A percentile compares a stretch with the other conserved stretches of the same genome.
Conservation (phyloP, 73 alveolate genomes). For the Paramecium octaurelia region DNA sequence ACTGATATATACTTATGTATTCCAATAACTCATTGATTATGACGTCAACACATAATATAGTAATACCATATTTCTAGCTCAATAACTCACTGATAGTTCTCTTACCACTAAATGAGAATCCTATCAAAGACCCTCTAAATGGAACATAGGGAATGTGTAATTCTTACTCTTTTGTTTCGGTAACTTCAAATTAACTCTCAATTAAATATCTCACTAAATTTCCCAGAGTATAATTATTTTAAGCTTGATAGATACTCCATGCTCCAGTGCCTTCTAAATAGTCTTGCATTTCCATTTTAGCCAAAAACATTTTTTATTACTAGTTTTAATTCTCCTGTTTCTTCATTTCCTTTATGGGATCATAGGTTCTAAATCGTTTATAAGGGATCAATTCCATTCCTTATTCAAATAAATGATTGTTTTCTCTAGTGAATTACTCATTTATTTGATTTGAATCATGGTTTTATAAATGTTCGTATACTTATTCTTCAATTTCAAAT, state of each 20-base stretch:
- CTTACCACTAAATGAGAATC: constrained; percentile 94
- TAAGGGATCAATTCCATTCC: constrained; percentile 61
- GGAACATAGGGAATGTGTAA: constrained; percentile 64
- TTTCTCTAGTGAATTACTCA: constrained; percentile 87
- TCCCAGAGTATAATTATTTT: constrained; percentile 54
- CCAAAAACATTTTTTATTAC: constrained; percentile 58
- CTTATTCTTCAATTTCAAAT: constrained; percentile 93
- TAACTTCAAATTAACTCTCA: constrained; percentile 32
- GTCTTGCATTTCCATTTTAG: constrained; percentile 70
- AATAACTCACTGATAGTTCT: constrained; percentile 81
- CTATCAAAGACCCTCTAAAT: constrained; percentile 83
- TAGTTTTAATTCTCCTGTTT: constrained; percentile 28
- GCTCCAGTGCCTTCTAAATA: constrained; percentile 73
- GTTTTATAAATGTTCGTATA: constrained; percentile 86
- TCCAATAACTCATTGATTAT: constrained; percentile 43
- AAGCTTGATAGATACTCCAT: constrained; percentile 67
- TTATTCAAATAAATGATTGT: constrained; percentile 85
- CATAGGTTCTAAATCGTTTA: constrained; percentile 52
- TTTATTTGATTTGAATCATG: constrained; percentile 89
- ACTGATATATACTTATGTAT: constrained; percentile 10
- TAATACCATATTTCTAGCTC: constrained; percentile 64
- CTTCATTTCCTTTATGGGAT: constrained; percentile 54
- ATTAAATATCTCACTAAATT: constrained; percentile 48
- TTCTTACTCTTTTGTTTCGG: not conserved
- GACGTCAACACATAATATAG: constrained; percentile 20